Conservation (phyloP, 805 yeast genomes). For the Saccharomyces paradoxus region DNA sequence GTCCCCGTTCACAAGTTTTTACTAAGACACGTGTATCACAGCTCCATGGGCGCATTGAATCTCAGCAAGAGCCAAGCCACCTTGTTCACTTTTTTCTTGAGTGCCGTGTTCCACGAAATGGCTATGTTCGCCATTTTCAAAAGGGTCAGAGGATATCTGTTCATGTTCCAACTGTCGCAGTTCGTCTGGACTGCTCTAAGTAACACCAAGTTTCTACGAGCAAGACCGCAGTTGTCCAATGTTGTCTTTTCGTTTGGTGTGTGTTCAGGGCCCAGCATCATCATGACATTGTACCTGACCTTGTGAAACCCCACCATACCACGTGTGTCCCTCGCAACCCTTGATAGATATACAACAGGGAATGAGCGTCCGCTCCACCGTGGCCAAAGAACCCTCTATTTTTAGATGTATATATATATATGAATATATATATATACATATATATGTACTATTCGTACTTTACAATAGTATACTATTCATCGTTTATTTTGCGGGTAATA, state of each 20-base stretch:
- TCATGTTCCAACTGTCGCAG: constrained; percentile 79
- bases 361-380: not conserved
- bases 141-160: constrained; percentile 69
- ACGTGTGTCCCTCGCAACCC: not conserved
- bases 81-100: constrained; percentile 65
- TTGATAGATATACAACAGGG: not conserved
- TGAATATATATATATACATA: not conserved
- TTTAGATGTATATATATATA: not conserved
- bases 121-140: constrained; percentile 86
- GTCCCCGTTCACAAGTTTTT: constrained; percentile 85
- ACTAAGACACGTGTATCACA: constrained; percentile 88
- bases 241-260: constrained; percentile 87
- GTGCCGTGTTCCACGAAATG: constrained; percentile 80
- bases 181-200: constrained; percentile 66
- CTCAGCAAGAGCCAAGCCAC: constrained; percentile 64
- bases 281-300: constrained; percentile 75
- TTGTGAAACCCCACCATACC: constrained; percentile 36
- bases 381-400: too few relatives aligned
- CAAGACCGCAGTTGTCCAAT: constrained; percentile 60
- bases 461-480: not conserved
- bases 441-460: not conserved
- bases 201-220: constrained; percentile 48
- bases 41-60: constrained; percentile 68
- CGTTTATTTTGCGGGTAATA: not conserved
- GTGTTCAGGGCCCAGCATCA: constrained; percentile 79